These are phyloP conservation scores for Xylariales sp. DNA, from an alignment of 2,329 filamentous ascomycete species.

Conservation along the genomic window DNA sequence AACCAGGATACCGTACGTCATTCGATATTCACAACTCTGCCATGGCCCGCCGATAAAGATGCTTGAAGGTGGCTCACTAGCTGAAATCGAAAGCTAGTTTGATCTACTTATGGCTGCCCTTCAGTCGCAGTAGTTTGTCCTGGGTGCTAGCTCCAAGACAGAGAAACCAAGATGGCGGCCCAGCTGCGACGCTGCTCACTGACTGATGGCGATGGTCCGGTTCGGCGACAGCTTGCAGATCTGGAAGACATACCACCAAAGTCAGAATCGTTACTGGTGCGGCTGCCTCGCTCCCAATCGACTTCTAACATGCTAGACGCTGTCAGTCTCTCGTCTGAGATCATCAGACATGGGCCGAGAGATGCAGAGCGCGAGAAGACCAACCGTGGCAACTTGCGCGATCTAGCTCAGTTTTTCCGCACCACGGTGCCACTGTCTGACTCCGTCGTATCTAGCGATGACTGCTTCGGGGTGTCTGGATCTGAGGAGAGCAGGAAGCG, in stretches of 20 bases:
- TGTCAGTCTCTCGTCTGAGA: conserved; percentile 4
- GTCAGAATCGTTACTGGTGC: conserved; percentile 9
- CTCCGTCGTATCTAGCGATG: conserved; percentile 13
- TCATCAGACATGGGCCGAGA: conserved; percentile 9
- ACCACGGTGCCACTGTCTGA: conserved; percentile 17
- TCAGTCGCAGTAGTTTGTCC: too few relatives aligned
- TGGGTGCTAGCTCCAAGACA: too few relatives aligned
- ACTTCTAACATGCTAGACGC: conserved; percentile 21
- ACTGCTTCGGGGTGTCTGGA: conserved; percentile 12
- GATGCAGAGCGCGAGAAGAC: conserved; percentile 13
- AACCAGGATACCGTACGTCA: too few relatives aligned
- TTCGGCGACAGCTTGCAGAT: background rate
- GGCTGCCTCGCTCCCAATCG: conserved; percentile 22
- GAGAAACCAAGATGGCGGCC: too few relatives aligned
- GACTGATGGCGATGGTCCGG: too few relatives aligned
- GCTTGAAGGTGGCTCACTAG: too few relatives aligned
- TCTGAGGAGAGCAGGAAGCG: conserved; percentile 10
- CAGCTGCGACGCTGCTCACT: too few relatives aligned
- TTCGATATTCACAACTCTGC: too few relatives aligned
- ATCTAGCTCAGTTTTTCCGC: conserved; percentile 18
- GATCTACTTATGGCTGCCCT: too few relatives aligned
- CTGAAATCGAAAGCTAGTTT: too few relatives aligned
- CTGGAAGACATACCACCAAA: conserved; percentile 5
- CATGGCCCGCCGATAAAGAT: too few relatives aligned
- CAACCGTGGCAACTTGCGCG: conserved; percentile 13